Conservation (phyloP, 345 rosid genomes). For the Lepidium didymum region DNA sequence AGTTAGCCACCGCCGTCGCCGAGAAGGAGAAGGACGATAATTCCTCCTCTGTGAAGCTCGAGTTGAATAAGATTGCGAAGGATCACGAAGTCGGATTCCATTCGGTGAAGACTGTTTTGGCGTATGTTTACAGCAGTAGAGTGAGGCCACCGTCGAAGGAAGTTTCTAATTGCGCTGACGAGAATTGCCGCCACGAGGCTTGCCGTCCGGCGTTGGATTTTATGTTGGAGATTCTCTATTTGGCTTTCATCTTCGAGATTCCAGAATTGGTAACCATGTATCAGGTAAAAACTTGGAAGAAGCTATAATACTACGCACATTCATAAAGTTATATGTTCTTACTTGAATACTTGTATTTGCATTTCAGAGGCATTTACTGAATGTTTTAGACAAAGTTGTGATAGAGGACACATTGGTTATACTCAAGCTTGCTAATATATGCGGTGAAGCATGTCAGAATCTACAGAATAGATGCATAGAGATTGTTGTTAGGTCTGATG, state of each 20-base stretch:
- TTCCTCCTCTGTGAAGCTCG: constrained; percentile 30
- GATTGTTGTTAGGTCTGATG: constrained; percentile 47
- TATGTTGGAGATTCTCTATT: constrained; percentile 62
- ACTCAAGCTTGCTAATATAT: constrained; percentile 51
- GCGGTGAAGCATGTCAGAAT: constrained; percentile 46
- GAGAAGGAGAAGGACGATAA: constrained; percentile 24
- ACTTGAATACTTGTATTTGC: not conserved
- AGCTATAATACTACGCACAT: not conserved
- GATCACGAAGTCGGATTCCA: constrained; percentile 54
- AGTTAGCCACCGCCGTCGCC: constrained; percentile 29
- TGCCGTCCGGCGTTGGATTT: constrained; percentile 72
- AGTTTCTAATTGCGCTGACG: constrained; percentile 64
- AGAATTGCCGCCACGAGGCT: constrained; percentile 55
- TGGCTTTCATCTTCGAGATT: constrained; percentile 53
- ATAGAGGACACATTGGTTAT: constrained; percentile 54
- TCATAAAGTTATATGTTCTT: not conserved
- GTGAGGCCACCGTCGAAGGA: constrained; percentile 46
- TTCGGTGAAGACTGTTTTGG: constrained; percentile 54
- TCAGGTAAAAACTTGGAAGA: constrained; percentile 36
- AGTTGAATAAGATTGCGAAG: constrained; percentile 48
- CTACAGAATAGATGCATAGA: constrained; percentile 43
- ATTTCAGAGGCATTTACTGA: constrained; percentile 55
- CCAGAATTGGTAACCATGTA: constrained; percentile 59
- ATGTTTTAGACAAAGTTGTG: constrained; percentile 52
- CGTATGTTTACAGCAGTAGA: constrained; percentile 61